A percentile compares a stretch with the other conserved stretches of the same genome.
These are phyloP conservation scores for Drechslera avenae DNA, from an alignment of 2,329 filamentous ascomycete genomes.

Conservation along the genomic window DNA sequence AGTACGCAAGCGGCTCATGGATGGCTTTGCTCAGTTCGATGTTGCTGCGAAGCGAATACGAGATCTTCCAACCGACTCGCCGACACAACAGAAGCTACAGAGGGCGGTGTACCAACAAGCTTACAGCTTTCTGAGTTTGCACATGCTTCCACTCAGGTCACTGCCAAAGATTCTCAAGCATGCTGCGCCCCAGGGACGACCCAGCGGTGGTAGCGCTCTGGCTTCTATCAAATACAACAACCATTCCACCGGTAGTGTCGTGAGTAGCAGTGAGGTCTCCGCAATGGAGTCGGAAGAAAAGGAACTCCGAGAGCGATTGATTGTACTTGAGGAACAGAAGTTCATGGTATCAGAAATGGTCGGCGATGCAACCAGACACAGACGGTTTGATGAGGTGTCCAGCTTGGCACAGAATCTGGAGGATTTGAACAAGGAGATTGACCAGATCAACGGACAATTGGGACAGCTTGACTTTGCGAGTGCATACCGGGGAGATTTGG, in stretches of 20 bases:
- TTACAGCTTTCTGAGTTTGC: slow-evolving; percentile 80
- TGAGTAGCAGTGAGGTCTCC: slow-evolving; percentile 63
- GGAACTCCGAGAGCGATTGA: slow-evolving; percentile 75
- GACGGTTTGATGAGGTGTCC: slow-evolving; percentile 85
- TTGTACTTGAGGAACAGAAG: slow-evolving; percentile 87
- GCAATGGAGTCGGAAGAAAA: slow-evolving; percentile 83
- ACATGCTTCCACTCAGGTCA: slow-evolving; percentile 81
- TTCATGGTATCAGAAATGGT: slow-evolving; percentile 91
- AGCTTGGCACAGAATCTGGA: slow-evolving; percentile 80
- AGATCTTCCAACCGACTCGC: slow-evolving; percentile 74
- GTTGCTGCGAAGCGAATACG: slow-evolving; percentile 79
- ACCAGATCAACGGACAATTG: slow-evolving; percentile 67
- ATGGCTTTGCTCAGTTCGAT: slow-evolving; percentile 88
- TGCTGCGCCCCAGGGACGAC: slow-evolving; percentile 58
- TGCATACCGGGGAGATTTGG: slow-evolving; percentile 50
- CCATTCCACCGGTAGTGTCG: slow-evolving; percentile 58
- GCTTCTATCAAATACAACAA: slow-evolving; percentile 65
- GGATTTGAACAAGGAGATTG: slow-evolving; percentile 80
- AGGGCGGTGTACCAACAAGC: slow-evolving; percentile 82
- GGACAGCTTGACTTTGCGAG: slow-evolving; percentile 68
- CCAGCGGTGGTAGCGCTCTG: slow-evolving; percentile 53
- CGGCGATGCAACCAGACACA: slow-evolving; percentile 71
- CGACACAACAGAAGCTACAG: slow-evolving; percentile 76
- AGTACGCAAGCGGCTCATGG: slow-evolving; percentile 85
- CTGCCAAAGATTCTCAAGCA: slow-evolving; percentile 58